Conservation (phyloP, 257 asterid genomes). For the Lycium ferocissimum region DNA sequence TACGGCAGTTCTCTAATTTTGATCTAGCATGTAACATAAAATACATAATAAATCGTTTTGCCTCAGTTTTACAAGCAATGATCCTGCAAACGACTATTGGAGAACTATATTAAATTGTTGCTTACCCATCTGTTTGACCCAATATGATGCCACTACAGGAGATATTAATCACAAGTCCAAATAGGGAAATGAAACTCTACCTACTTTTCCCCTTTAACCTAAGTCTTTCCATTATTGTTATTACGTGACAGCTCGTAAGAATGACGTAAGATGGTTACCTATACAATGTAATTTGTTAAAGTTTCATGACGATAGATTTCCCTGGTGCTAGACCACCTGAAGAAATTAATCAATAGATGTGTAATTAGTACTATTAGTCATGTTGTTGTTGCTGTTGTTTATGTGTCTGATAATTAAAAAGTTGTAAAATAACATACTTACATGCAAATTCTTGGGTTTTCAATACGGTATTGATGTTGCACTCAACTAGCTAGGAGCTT, state of each 20-base stretch:
- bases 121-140: not conserved
- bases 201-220: not conserved
- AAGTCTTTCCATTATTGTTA: not conserved
- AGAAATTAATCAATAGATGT: too few species aligned
- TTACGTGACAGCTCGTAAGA: not conserved
- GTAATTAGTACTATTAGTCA: too few species aligned
- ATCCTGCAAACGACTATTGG: constrained; percentile 10
- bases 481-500: too few species aligned
- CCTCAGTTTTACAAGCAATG: not conserved
- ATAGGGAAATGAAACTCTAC: not conserved
- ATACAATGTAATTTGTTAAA: too few species aligned
- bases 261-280: too few species aligned
- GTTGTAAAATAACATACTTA: too few species aligned
- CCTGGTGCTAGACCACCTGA: too few species aligned
- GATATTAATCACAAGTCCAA: constrained; percentile 10
- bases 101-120: constrained; percentile 3
- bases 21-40: not conserved
- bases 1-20: not conserved
- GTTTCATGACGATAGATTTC: too few species aligned
- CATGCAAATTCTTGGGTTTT: too few species aligned
- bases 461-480: too few species aligned
- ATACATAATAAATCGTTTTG: not conserved
- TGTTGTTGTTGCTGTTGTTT: too few species aligned
- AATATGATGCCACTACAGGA: not conserved
- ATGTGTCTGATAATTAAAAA: too few species aligned